Percentiles rank a stretch among this genome's conserved stretches.
These are phyloP conservation scores for Fusarium acutatum DNA, from an alignment of 2,329 filamentous ascomycete species.

Conservation along the genomic window DNA sequence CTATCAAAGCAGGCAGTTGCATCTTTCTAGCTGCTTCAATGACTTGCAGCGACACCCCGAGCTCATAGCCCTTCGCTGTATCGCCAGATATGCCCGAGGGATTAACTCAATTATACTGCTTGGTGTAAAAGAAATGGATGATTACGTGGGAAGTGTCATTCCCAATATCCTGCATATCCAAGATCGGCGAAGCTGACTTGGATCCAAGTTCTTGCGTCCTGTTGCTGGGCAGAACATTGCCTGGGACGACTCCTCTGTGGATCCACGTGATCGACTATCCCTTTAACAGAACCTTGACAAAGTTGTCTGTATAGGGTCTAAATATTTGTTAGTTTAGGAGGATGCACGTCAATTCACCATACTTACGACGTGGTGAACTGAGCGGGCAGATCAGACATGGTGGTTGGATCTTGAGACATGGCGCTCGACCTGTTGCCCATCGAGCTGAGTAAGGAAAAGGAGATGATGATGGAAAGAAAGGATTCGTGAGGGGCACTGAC, in stretches of 20 bases:
- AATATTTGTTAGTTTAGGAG: fast-evolving
- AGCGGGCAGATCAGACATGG: background rate
- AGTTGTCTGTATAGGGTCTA: background rate
- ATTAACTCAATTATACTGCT: background rate
- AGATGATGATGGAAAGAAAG: background rate
- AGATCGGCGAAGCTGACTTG: background rate
- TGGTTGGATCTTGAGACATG: background rate
- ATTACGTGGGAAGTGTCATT: background rate
- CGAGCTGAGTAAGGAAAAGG: background rate
- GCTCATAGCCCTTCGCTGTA: background rate
- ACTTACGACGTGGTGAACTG: background rate
- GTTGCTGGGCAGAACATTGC: background rate
- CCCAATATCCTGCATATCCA: background rate
- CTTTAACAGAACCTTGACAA: background rate
- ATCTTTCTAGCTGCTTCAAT: background rate
- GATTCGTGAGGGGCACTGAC: fast-evolving
- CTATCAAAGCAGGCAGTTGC: background rate
- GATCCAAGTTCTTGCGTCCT: background rate
- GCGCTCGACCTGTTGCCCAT: background rate
- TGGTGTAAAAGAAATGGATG: slow-evolving; percentile 1
- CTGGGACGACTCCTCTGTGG: background rate
- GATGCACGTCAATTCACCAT: fast-evolving
- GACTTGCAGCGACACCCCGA: background rate
- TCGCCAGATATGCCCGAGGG: background rate
- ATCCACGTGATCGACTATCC: background rate